Evolutionary conservation across 345 rosid genomes (phyloP).

Genomic region (Euphorbia peplus): DNA sequence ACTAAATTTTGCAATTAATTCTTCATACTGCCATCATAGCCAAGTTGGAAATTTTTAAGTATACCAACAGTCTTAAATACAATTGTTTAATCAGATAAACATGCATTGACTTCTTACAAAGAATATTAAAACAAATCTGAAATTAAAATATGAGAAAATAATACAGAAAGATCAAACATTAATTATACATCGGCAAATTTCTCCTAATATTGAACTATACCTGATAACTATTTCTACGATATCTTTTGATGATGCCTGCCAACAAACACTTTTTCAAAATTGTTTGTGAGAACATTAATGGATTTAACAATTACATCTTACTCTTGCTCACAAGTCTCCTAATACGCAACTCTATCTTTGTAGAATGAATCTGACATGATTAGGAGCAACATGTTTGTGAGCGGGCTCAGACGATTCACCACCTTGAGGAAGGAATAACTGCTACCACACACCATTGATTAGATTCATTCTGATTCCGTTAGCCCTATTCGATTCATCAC

Average conservation of each 20-base stretch:
- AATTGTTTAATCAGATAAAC: not conserved
- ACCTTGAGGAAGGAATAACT: not conserved
- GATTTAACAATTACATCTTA: not conserved
- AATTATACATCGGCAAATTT: not conserved
- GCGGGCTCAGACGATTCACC: not conserved
- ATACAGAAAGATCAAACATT: not conserved
- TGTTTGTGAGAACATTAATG: not conserved
- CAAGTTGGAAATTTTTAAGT: too few species aligned
- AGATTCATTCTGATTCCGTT: slow-evolving; percentile 14
- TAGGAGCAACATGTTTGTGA: not conserved
- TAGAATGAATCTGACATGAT: not conserved
- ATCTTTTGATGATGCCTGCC: not conserved
- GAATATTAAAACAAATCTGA: too few species aligned
- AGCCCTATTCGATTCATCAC: slow-evolving; percentile 76
- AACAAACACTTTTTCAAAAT: slow-evolving; percentile 4
- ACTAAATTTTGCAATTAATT: too few species aligned
- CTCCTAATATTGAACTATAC: not conserved
- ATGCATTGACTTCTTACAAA: too few species aligned
- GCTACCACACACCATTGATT: not conserved
- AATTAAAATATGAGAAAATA: too few species aligned
- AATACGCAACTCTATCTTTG: not conserved
- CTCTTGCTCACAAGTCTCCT: not conserved
- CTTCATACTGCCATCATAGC: too few species aligned
- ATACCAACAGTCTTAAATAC: too few species aligned
- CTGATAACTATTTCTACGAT: not conserved